Evolutionary conservation across 2,329 filamentous ascomycete genomes (phyloP), one percentile per base, ranked within the genome.

Genomic region (Colletotrichum salicis): DNA sequence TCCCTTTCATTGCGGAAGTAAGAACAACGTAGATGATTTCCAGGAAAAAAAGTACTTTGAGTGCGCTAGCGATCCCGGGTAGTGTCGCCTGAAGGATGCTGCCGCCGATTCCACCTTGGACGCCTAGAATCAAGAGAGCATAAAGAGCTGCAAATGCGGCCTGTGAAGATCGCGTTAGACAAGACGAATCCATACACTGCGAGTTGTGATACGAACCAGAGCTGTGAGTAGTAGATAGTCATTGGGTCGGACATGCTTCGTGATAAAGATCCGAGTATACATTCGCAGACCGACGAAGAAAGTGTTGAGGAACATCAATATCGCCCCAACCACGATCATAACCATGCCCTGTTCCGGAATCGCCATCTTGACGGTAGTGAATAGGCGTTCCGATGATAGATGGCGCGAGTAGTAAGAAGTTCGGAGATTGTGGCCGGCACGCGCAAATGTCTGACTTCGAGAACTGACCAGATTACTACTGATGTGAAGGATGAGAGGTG

Each of bases 11-110:
- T 22, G 68, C 68, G 1, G 68, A 70, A 19, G 68, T 70, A 29
- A 70, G 68, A 4, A 70, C 68, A 1, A 70, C 68, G 15, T 70
- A 70, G 4, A 70, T 70, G 22, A 70, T 70, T 33, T 70, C 68
- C 8, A 70, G 37, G 41, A 70, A 70, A 31, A 70, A 70, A 2
- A 70, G 27, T 3, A 31, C 64, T 35, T 70, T 70, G 29, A 70
- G 68, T 2, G 37, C 22, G 1, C 4, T 33, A 2, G 41, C 11
- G 6, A 67, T 33, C 7, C 68, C 68, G 15, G 48, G 12, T n/a
- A 67, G 51, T 8, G 29, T 57, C 2, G 64, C 24, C 10, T 61
- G 13, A 22, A 35, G 11, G 8, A 61, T 22, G 13, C 35, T 19
- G 1, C 68, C 68, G 10, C 68, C 68, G 2, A 70, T 70, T 29